Percentiles rank a stretch among this genome's conserved stretches.
Evolutionary conservation across 352 stramenopile genomes (phyloP).

Genomic region (Sclerospora graminicola): DNA sequence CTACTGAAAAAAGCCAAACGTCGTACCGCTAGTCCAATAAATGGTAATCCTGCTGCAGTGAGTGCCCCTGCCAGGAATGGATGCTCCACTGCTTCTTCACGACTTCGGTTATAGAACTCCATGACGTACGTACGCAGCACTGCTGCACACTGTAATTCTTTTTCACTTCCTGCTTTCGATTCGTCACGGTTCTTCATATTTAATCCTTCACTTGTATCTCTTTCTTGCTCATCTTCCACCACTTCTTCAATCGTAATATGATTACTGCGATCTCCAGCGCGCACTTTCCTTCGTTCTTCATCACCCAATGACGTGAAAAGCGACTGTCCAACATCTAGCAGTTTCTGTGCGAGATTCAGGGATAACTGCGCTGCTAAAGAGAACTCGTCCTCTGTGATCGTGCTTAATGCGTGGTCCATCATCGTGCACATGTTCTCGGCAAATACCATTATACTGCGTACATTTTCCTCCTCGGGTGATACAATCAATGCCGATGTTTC

Average conservation of each 20-base stretch:
- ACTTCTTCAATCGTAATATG: conserved; percentile 67
- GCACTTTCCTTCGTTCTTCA: conserved; percentile 34
- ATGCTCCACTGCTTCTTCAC: conserved; percentile 35
- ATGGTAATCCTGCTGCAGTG: conserved; percentile 47
- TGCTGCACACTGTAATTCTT: conserved; percentile 14
- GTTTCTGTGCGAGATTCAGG: conserved; percentile 59
- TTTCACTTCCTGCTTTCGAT: neutral
- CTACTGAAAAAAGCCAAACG: neutral
- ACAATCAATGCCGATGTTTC: conserved; percentile 12
- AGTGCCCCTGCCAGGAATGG: conserved; percentile 54
- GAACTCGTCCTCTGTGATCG: conserved; percentile 66
- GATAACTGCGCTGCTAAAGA: conserved; percentile 55
- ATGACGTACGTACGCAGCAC: conserved; percentile 41
- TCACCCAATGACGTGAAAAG: conserved; percentile 67
- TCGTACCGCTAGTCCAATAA: conserved; percentile 67
- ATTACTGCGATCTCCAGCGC: conserved; percentile 24
- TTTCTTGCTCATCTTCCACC: conserved; percentile 19
- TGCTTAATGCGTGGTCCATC: conserved; percentile 62
- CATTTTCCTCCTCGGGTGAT: conserved; percentile 45
- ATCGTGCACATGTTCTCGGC: conserved; percentile 64
- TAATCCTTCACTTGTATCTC: conserved; percentile 3
- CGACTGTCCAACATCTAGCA: conserved; percentile 54
- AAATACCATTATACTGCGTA: conserved; percentile 66
- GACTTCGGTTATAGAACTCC: conserved; percentile 28
- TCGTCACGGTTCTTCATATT: neutral